Evolutionary conservation across 73 alveolate genomes (phyloP), one percentile per base, ranked within the genome.

Genomic region (Tetrahymena thermophila): DNA sequence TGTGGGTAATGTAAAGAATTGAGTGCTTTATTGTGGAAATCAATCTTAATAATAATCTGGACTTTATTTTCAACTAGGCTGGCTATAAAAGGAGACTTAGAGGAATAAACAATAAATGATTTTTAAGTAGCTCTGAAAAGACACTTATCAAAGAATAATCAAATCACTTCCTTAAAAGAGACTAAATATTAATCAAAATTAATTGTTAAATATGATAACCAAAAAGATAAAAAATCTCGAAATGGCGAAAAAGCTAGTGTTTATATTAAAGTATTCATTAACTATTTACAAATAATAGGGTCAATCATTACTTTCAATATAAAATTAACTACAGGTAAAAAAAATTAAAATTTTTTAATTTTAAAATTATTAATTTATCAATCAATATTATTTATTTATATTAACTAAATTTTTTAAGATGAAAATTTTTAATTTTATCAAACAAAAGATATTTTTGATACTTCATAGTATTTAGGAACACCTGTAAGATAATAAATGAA

Each of bases 211-310:
- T 58, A 2, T 10, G 15, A 58, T 31, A 7, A 58, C 35, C 85
- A 58, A 58, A 58, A 23, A 31, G 2, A n/a, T 19, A 23, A 37
- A 23, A 17, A 37, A 9, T 85, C 50, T 85, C 35, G 8, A 3
- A 17, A 85, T 44, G 2, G 1, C 1, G 94, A 85, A 28, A 58
- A 94, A 25, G 37, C 94, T 35, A 85, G 94, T 35, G 89, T 95
- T 43, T 43, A 85, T 34, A 95, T 95, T 40, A 95, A 95, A 95
- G 43, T 58, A 44, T 85, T 94, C 35, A 58, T 85, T 10, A 94
- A 37, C 35, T 94, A 94, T 35, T 21, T 94, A 16, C 38, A 58
- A 94, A 94, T 94, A 35, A 37, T 94, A 57, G 96, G 93, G 15
- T 94, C 96, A 34, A 23, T 58, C 9, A 58, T 58, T 15, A 94